Evolutionary conservation across 345 rosid species (phyloP).

Genomic region (Atalantia buxifolia): DNA sequence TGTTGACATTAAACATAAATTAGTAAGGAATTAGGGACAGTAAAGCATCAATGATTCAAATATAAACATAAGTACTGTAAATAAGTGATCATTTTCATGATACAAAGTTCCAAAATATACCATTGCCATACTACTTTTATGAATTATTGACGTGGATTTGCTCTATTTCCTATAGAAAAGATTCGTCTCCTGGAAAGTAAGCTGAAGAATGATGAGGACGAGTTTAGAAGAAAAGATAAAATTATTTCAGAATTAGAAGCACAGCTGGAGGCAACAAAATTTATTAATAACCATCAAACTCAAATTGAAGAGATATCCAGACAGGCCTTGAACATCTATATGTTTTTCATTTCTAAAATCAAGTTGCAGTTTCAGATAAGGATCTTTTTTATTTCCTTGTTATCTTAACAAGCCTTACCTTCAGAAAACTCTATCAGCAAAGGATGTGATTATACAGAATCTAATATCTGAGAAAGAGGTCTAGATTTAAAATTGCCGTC

Average conservation of each 20-base stretch:
- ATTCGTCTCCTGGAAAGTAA: constrained; percentile 51
- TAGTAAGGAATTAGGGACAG: neutral
- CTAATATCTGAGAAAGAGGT: constrained; percentile 73
- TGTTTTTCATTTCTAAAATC: constrained; percentile 6
- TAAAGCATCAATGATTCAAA: neutral
- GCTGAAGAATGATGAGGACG: constrained; percentile 38
- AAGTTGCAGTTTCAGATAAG: constrained; percentile 12
- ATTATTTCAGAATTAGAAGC: constrained; percentile 53
- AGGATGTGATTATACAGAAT: constrained; percentile 59
- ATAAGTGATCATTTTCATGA: neutral
- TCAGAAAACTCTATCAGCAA: constrained; percentile 56
- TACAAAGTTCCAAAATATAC: neutral
- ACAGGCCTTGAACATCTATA: neutral
- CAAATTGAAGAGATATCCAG: constrained; percentile 77
- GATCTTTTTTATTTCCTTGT: constrained; percentile 21
- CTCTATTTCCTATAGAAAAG: constrained; percentile 45
- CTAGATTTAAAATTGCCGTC: constrained; percentile 13
- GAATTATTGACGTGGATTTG: neutral
- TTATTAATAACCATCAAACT: constrained; percentile 32
- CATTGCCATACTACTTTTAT: neutral
- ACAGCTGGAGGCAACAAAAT: constrained; percentile 47
- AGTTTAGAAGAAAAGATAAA: constrained; percentile 50
- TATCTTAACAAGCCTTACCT: constrained; percentile 66
- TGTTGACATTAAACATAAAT: neutral
- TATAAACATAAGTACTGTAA: neutral